A percentile compares a stretch with the other conserved stretches of the same genome.
Conservation (phyloP, 1,139 yeast species). For the Suhomyces taliae region DNA sequence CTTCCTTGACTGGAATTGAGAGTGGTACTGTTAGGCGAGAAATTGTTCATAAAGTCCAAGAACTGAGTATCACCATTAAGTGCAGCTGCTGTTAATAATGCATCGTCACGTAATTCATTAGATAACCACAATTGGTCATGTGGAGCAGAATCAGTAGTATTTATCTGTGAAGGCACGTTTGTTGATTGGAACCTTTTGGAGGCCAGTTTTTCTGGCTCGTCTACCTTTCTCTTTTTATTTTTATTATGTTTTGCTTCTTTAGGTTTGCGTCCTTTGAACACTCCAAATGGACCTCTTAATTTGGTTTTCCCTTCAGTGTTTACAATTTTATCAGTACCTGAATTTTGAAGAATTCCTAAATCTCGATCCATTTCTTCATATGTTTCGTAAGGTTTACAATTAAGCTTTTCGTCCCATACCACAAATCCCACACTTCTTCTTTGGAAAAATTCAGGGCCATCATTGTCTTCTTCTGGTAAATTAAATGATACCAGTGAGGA, state of each 20-base stretch:
- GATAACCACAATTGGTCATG: conserved; percentile 61
- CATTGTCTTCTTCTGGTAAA: conserved; percentile 15
- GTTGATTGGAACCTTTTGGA: background rate
- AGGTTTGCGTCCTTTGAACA: conserved; percentile 38
- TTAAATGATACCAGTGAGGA: conserved; percentile 30
- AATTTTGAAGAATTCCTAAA: conserved; percentile 59
- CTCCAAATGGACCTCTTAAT: conserved; percentile 81
- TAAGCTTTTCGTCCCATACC: conserved; percentile 47
- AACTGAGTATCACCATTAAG: conserved; percentile 62
- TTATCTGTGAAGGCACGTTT: conserved; percentile 1
- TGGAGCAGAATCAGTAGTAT: conserved; percentile 7
- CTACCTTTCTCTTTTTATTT: background rate
- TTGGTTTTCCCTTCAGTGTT: conserved; percentile 48
- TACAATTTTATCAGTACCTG: conserved; percentile 40
- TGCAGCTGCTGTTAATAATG: conserved; percentile 71
- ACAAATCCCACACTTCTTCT: conserved; percentile 80
- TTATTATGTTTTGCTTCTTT: background rate
- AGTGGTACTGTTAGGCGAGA: conserved; percentile 20
- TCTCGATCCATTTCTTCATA: conserved; percentile 85
- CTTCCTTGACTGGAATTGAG: conserved; percentile 17
- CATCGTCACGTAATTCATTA: conserved; percentile 69
- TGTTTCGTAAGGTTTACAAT: conserved; percentile 54
- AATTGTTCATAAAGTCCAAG: conserved; percentile 50
- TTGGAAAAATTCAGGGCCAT: conserved; percentile 52
- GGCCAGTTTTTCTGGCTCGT: conserved; percentile 1